Base-by-base conservation (phyloP, 106 monocot genomes). In the Ottelia alismoides region DNA sequence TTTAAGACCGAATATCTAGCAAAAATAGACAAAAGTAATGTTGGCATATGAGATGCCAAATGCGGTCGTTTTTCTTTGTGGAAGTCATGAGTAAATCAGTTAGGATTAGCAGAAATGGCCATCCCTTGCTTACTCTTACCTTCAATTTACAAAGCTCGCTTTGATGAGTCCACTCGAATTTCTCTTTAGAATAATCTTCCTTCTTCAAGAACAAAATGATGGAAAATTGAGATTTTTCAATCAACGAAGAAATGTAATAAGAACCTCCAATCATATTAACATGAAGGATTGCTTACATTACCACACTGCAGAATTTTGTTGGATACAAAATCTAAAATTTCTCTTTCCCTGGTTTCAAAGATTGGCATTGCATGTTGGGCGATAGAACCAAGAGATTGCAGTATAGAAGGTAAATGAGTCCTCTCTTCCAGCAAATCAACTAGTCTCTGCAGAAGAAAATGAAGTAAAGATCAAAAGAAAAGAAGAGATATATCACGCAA, bases 301-400 rank as follows among this genome's bases (percentile, higher is more conserved):
- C 56, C 79, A 55, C 68, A 40, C 52, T 79, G 65, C 47, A 98
- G 66, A 62, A 98, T 77, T 79, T 86, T 90, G 17, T 64, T 79
- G 27, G 28, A 73, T 45, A 98, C 76, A 53, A 86, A 98, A 44
- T 70, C 70, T 35, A 80, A 52, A 31, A 98, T 83, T 72, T 98
- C 98, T 58, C 72, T 71, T 73, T 90, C 90, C 59, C 90, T 76
- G n/a, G 98, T 98, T 80, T 90, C 98, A 70, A 85, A 98, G 55
- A 98, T 67, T 35, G 98, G 98, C 90, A 84, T 86, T 3, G 98
- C 90, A 77, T 70, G 79, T 65, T 98, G 85, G 2, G 98, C 98
- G 61, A 98, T 98, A 62, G 81, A 98, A 31, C 89, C 98, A 30
- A 98, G 71, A 44, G 90, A 98, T 52, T 98, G 98, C 52, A 98